Evolutionary conservation across 2,329 filamentous ascomycete genomes (phyloP).

Genomic region (Paecilomyces sp.): DNA sequence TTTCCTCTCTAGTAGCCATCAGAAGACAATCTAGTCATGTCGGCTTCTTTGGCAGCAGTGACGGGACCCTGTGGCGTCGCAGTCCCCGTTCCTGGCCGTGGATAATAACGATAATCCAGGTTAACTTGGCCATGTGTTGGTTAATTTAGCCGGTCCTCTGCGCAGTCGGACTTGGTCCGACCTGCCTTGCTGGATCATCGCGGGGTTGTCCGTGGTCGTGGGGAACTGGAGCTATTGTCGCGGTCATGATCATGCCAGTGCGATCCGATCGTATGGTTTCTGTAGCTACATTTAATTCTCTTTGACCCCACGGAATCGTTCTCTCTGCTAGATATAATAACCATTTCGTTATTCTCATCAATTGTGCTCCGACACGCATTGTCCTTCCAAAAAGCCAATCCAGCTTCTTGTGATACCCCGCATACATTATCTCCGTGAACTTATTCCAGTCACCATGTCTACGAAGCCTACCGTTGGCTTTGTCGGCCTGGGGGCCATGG

Average conservation of each 20-base stretch:
- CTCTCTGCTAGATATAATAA: background rate
- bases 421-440: background rate
- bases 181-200: background rate
- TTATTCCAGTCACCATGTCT: constrained; percentile 20
- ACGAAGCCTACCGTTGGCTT: constrained; percentile 52
- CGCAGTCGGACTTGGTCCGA: background rate
- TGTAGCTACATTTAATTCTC: background rate
- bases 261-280: background rate
- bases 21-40: background rate
- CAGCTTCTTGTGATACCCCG: background rate
- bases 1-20: too few species aligned
- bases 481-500: constrained; percentile 74
- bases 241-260: background rate
- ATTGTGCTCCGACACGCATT: background rate
- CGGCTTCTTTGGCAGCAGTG: background rate
- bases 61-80: background rate
- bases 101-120: too few species aligned
- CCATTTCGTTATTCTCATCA: background rate
- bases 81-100: background rate
- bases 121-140: background rate
- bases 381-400: background rate
- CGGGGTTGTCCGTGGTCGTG: background rate
- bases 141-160: background rate
- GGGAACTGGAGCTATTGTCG: background rate
- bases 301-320: background rate